phyloP scores from a whole-genome alignment of 2,329 filamentous ascomycete genomes.

The Colletotrichum lupini region DNA sequence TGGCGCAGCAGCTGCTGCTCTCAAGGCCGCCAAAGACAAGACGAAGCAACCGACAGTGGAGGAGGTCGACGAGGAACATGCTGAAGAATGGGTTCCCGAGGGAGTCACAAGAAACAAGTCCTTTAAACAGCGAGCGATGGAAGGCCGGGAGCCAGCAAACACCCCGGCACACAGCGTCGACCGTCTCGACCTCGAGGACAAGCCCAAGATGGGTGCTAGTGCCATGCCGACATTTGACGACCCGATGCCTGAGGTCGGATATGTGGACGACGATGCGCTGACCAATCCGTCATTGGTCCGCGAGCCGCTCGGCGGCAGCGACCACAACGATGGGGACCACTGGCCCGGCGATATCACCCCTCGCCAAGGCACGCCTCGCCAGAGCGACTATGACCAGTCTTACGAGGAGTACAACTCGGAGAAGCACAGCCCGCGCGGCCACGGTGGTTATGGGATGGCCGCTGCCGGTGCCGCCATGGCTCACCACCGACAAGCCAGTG shows the following conservation, averaged over 20 bases:
- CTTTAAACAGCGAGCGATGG: conserved; percentile 73
- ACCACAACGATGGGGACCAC: conserved; percentile 41
- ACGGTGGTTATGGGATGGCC: conserved; percentile 54
- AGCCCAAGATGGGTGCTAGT: conserved; percentile 72
- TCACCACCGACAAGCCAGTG: conserved; percentile 64
- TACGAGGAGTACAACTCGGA: conserved; percentile 43
- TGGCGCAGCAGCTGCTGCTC: conserved; percentile 61
- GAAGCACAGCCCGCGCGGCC: conserved; percentile 2
- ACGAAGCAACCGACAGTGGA: conserved; percentile 50
- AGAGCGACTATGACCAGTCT: conserved; percentile 40
- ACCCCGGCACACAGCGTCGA: conserved; percentile 71
- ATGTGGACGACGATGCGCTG: conserved; percentile 74
- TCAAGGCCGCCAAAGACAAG: conserved; percentile 60
- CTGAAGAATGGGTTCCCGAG: conserved; percentile 54
- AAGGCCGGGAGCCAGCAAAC: conserved; percentile 64
- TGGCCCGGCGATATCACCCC: conserved; percentile 45
- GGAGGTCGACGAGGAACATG: conserved; percentile 45
- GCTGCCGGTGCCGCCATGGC: conserved; percentile 63
- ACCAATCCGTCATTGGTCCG: conserved; percentile 89
- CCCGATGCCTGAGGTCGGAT: conserved; percentile 82
- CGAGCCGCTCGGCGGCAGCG: conserved; percentile 71
- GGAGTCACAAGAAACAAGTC: conserved; percentile 71
- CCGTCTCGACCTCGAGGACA: conserved; percentile 63
- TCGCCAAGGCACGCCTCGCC: conserved; percentile 46
- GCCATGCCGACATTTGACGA: conserved; percentile 76